Evolutionary conservation across 345 rosid species (phyloP).

Genomic region (Litchi chinensis): DNA sequence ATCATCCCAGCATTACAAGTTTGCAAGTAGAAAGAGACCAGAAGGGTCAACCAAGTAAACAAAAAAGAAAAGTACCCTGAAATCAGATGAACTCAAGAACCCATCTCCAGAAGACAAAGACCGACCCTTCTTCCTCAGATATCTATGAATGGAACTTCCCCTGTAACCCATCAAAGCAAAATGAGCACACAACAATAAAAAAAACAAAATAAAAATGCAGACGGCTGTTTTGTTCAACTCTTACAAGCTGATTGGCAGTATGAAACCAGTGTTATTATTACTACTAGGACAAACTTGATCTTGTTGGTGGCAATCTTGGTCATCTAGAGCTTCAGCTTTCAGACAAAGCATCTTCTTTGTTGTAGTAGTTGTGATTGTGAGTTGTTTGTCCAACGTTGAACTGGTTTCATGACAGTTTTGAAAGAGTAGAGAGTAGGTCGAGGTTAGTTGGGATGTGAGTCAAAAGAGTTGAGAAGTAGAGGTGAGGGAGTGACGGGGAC

Average conservation of each 20-base stretch:
- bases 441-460: background rate
- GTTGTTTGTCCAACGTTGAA: background rate
- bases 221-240: background rate
- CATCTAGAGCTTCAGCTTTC: slow-evolving; percentile 57
- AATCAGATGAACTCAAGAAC: slow-evolving; percentile 43
- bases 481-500: background rate
- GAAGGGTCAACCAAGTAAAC: background rate
- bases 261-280: slow-evolving; percentile 34
- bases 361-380: background rate
- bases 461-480: background rate
- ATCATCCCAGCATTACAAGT: slow-evolving; percentile 2
- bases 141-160: slow-evolving; percentile 62
- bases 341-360: slow-evolving; percentile 53
- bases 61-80: slow-evolving; percentile 40
- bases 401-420: background rate
- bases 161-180: slow-evolving; percentile 29
- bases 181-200: background rate
- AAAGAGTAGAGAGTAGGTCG: slow-evolving; percentile 6
- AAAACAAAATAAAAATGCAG: background rate
- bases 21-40: slow-evolving; percentile 2
- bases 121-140: slow-evolving; percentile 47
- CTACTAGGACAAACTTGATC: slow-evolving; percentile 33
- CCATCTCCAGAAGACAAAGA: slow-evolving; percentile 63
- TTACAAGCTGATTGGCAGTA: slow-evolving; percentile 58
- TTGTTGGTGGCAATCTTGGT: slow-evolving; percentile 24